Evolutionary conservation across 179 eudicot genomes (phyloP), one percentile per base, ranked within the genome.

Genomic region (Spergularia azorica): DNA sequence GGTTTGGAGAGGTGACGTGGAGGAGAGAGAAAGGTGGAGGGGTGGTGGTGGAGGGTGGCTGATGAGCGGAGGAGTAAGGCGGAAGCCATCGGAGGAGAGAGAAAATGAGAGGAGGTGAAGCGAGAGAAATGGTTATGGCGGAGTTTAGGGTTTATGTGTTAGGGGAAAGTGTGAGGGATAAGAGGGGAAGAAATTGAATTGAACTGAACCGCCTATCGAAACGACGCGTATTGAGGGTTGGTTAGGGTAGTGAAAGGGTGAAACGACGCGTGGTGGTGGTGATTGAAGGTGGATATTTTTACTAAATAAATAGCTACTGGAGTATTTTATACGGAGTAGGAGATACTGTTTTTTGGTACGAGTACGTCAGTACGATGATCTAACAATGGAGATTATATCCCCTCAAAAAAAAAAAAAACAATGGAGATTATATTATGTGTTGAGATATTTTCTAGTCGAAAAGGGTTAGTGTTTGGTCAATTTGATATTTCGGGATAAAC

Each of bases 11-110:
- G 50, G 12, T 10, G 62, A 72, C 17, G 77, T 15, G 48, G 48
- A 15, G 74, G 75, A 54, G 76, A 78, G 26, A 62, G 70, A 32
- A 59, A n/a, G 39, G 62, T 65, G 77, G 78, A 43, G 12, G 59
- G 43, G 38, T 26, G 84, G 72, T 69, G 76, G 73, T 72, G 77
- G 65, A 63, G 73, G 69, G 69, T 38, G 73, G 71, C 14, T 61
- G 60, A 13, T 54, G 52, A 16, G 32, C 32, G n/a, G n/a, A n/a
- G 38, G 3, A 51, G 54, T 43, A 41, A 20, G 54, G 70, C 16
- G 63, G 63, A 4, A 54, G 70, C 6, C 60, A 21, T 39, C 75
- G 50, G 76, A 51, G 79, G 72, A 32, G 71, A 36, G 57, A 32
- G 79, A 20, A 38, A 18, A 48, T 38, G 9, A 51, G 57, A 26